Conservation (phyloP, 176 grass and related monocot genomes). For the Hsuehochloa calcarea region DNA sequence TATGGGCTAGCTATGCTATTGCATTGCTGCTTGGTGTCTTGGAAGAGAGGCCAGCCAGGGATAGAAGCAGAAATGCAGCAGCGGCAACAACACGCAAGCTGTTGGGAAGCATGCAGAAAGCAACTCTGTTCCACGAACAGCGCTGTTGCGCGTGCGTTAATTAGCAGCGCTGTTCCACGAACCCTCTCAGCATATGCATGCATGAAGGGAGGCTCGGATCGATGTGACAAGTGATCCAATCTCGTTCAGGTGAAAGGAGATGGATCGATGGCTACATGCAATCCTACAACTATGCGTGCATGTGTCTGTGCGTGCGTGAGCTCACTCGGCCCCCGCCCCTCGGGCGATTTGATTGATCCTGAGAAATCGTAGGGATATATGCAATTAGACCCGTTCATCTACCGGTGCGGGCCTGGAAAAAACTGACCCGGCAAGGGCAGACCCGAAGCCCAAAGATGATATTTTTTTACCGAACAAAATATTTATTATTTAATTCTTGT, state of each 20-base stretch:
- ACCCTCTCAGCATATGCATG: not conserved
- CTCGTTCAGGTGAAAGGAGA: slow-evolving; percentile 13
- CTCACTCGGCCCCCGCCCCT: not conserved
- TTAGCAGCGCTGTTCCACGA: not conserved
- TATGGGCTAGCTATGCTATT: not conserved
- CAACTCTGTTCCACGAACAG: too few species aligned
- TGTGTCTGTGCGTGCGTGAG: not conserved
- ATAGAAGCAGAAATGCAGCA: not conserved
- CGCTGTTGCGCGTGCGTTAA: not conserved
- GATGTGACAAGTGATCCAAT: slow-evolving; percentile 22
- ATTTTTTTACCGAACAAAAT: too few species aligned
- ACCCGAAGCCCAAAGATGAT: too few species aligned
- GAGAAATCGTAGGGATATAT: not conserved
- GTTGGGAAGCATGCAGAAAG: not conserved
- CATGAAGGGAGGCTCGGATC: not conserved
- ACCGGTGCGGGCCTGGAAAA: too few species aligned
- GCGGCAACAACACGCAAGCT: not conserved
- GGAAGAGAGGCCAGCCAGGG: not conserved
- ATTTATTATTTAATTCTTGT: too few species aligned
- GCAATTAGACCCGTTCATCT: too few species aligned
- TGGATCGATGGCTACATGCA: not conserved
- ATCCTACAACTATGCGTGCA: not conserved
- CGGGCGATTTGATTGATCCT: not conserved
- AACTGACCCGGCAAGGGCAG: too few species aligned
- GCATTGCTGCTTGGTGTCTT: not conserved